A percentile compares a stretch with the other conserved stretches of the same genome.
These are phyloP conservation scores for Cladorrhinum samala DNA, from an alignment of 495 filamentous ascomycete genomes.

Conservation along the genomic window DNA sequence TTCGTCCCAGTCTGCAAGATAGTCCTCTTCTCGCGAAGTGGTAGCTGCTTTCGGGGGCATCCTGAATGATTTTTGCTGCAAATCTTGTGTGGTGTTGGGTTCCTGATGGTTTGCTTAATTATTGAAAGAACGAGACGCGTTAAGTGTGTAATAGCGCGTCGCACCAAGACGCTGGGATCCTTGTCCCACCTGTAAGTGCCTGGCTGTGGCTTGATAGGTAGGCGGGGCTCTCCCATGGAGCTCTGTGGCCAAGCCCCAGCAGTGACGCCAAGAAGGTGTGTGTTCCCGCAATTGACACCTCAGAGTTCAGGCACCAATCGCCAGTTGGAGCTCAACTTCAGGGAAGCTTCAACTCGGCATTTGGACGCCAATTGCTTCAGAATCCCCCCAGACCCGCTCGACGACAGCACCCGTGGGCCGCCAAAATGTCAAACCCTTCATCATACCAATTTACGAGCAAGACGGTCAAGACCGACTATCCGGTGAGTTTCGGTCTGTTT, in stretches of 20 bases:
- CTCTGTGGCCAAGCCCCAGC: not conserved
- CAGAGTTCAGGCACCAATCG: not conserved
- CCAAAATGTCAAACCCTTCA: constrained; percentile 56
- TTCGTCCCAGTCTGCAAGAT: constrained; percentile 24
- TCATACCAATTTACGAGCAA: constrained; percentile 65
- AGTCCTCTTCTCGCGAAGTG: constrained; percentile 9
- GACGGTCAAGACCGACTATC: constrained; percentile 67
- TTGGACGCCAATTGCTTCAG: not conserved
- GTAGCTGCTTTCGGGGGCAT: constrained; percentile 16
- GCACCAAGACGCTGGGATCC: not conserved
- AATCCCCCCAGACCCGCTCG: not conserved
- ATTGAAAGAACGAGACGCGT: too few species aligned
- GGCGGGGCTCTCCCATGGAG: not conserved
- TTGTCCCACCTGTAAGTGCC: not conserved
- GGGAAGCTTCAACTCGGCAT: constrained; percentile 2
- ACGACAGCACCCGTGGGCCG: constrained; percentile 30
- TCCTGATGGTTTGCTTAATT: too few species aligned
- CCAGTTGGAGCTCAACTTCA: not conserved
- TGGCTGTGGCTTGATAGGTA: not conserved
- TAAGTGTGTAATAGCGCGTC: too few species aligned
- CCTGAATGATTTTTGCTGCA: too few species aligned
- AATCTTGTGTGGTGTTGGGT: too few species aligned
- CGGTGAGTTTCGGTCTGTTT: constrained; percentile 48
- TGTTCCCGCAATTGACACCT: not conserved
- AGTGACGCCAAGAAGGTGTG: not conserved